Evolutionary conservation across 306 rosid species (phyloP).

Genomic region (Glycine tomentella): DNA sequence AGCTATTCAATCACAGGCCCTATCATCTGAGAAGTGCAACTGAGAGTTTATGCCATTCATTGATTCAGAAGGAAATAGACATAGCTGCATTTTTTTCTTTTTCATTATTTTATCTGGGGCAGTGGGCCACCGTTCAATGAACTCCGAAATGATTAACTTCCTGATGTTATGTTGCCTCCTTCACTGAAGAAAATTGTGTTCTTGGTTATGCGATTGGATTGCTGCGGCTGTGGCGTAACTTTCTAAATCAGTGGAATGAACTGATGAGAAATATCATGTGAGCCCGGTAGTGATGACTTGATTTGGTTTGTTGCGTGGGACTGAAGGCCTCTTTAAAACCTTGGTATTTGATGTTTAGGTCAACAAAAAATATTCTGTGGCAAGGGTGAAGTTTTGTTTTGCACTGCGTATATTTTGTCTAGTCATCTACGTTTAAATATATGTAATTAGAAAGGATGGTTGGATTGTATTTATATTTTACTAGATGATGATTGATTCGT

Average conservation of each 20-base stretch:
- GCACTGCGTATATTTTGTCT: too few species aligned
- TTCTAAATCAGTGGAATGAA: conserved; percentile 50
- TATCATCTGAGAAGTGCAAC: too few species aligned
- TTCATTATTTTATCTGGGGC: conserved; percentile 54
- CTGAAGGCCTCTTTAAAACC: background rate
- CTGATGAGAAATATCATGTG: conserved; percentile 47
- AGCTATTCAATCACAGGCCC: conserved; percentile 61
- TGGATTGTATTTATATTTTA: too few species aligned
- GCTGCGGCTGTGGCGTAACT: conserved; percentile 63
- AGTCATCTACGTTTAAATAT: too few species aligned
- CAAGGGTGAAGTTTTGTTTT: too few species aligned
- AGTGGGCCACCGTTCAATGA: conserved; percentile 38
- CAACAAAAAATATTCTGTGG: too few species aligned
- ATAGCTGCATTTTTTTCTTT: conserved; percentile 53
- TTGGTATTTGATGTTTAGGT: conserved; percentile 5
- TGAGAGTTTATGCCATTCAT: conserved; percentile 60
- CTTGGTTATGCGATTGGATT: conserved; percentile 52
- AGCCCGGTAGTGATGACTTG: background rate
- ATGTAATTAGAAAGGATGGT: too few species aligned
- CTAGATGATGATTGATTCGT: too few species aligned
- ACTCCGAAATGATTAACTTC: conserved; percentile 48
- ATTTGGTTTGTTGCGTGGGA: background rate
- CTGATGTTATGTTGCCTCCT: conserved; percentile 45
- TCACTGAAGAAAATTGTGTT: conserved; percentile 49
- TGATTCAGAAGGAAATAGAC: conserved; percentile 58